Base-by-base conservation (phyloP, 2,329 filamentous ascomycete genomes). In the Aspergillus ochraceoroseus region DNA sequence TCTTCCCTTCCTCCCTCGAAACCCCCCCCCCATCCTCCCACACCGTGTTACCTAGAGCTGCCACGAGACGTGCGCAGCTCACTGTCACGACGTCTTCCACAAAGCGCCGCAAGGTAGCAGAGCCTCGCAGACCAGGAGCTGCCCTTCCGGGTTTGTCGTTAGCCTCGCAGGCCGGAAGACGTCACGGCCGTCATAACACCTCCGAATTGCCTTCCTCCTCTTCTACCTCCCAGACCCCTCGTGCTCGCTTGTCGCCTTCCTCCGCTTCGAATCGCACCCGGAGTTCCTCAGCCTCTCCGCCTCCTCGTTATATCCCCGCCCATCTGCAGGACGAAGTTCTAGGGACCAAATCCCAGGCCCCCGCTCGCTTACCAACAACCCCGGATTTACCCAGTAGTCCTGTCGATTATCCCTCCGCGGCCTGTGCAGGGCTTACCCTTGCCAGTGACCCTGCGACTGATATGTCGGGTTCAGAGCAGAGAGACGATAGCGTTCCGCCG, bases 281-380 rank as follows among this genome's bases (percentile, higher is more conserved):
- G 38, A 54, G 51, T 43, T 54, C 57, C 28, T 60, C 62, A 32
- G 43, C 49, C 26, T 60, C 63, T 20, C 53, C 54, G 40, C 57
- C 61, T 34, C 57, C 68, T 29, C 68, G 72, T 44, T 76, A 72
- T 57, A 66, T 79, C 40, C 75, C 75, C 46, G 70, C 74, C 38
- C 75, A 78, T 59, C 63, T 79, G 41, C 73, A 75, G 57, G 68
- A 71, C 59, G 73, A 75, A 57, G 66, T 74, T 38, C 57, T 63
- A 25, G 61, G 57, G 42, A 48, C 55, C 31, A 47, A 48, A 46
- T 54, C 51, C 27, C 66, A 56, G 54, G 47, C 59, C 29, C 51
- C 57, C 46, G 65, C 62, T 45, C 60, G 60, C 37, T 64, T 57
- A 27, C 62, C 63, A 4, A n/a, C n/a, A n/a, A 61, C 57, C 38